These are phyloP conservation scores for Shiraia sp. DNA, from an alignment of 2,329 filamentous ascomycete species.

Conservation along the genomic window DNA sequence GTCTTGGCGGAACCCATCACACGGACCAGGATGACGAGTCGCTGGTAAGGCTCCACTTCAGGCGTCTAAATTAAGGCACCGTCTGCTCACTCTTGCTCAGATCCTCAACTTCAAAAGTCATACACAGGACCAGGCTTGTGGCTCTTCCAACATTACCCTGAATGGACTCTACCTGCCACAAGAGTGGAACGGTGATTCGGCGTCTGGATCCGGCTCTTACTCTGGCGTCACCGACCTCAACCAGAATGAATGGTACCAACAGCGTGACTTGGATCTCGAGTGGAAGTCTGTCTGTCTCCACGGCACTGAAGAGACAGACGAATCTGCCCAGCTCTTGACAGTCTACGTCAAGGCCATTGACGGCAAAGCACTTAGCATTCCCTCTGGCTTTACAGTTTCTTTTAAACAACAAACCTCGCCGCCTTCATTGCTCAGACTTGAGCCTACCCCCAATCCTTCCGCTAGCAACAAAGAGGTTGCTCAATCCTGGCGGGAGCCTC, in stretches of 20 bases:
- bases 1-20: conserved; percentile 45
- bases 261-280: conserved; percentile 43
- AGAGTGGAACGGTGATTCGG: conserved; percentile 44
- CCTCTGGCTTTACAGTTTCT: conserved; percentile 46
- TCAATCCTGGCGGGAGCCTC: conserved; percentile 44
- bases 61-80: conserved; percentile 31
- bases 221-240: conserved; percentile 31
- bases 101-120: conserved; percentile 48
- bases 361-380: conserved; percentile 32
- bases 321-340: conserved; percentile 44
- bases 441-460: conserved; percentile 35
- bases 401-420: conserved; percentile 45
- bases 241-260: conserved; percentile 38
- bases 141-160: conserved; percentile 47
- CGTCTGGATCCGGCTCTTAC: conserved; percentile 40
- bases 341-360: conserved; percentile 47
- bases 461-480: conserved; percentile 30
- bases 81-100: conserved; percentile 39
- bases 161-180: conserved; percentile 46
- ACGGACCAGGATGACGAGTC: conserved; percentile 47
- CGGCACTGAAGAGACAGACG: conserved; percentile 28
- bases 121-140: conserved; percentile 43
- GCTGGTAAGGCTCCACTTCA: conserved; percentile 44
- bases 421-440: conserved; percentile 42
- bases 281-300: conserved; percentile 47